Evolutionary conservation across 768 basidiomycete genomes (phyloP), one percentile per base, ranked within the genome.

Genomic region (Mrakia hoshinonis): DNA sequence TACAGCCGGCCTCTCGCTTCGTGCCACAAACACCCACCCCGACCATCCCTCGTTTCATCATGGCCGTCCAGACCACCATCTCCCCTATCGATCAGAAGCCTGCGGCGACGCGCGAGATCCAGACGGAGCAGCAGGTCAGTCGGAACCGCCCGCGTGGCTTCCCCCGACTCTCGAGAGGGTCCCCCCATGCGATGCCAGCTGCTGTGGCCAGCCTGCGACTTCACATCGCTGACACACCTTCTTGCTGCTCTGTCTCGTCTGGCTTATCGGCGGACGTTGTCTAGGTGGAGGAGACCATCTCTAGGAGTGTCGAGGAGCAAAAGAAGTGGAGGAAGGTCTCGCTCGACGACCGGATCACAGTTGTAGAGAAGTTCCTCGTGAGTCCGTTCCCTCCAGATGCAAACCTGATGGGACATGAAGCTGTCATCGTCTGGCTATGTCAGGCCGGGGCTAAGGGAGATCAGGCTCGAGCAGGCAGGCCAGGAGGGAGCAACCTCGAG

Each of bases 41-140:
- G 20, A 36, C 26, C 46, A 12, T 22, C 54, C n/a, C 38, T 12
- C 54, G 29, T 15, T 31, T 5, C 29, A 34, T 34, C 64, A 71
- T 71, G 70, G 52, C 46, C 48, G 49, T 80, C 68, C 93, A 95
- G 78, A 92, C 89, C 1, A 95, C 93, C 0, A 87, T 95, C 77
- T 86, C 81, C 18, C 93, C 93, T 12, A 89, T 91, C 78, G 89
- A 78, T 74, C 91, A 91, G 76, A 76, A 87, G 77, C 85, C 87
- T 6, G 83, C 85, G 68, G 84, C 88, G 26, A 86, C 85, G 9
- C 83, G 90, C 34, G 81, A 81, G 7, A 90, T 93, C 76, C 87
- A 89, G 4, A 81, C 82, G 1, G 78, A 83, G 46, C 74, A 78
- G 1, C 85, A 89, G 74, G 83, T 96, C 43, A 52, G 66, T 24